Conservation (phyloP, 164 flowering plant species). For the Dillenia turbinata region DNA sequence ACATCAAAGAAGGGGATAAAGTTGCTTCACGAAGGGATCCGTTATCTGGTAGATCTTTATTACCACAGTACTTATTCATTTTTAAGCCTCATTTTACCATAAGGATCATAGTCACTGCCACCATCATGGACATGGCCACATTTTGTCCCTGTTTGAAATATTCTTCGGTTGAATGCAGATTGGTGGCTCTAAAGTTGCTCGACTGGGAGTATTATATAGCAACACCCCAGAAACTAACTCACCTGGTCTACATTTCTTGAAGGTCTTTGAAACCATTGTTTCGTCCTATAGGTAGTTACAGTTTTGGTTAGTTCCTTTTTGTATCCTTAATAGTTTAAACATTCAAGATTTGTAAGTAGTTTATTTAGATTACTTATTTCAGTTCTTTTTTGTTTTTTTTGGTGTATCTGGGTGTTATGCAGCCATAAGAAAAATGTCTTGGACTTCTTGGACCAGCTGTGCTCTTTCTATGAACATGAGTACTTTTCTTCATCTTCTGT, state of each 20-base stretch:
- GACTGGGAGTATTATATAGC: constrained; percentile 70
- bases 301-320: background rate
- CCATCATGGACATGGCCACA: no score
- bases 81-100: background rate
- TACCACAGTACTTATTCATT: constrained; percentile 3
- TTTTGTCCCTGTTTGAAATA: background rate
- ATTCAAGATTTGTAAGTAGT: background rate
- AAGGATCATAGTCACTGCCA: no score
- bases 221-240: constrained; percentile 26
- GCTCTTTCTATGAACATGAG: constrained; percentile 60
- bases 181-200: constrained; percentile 61
- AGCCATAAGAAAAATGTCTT: constrained; percentile 69
- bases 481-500: constrained; percentile 33
- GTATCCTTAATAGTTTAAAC: background rate
- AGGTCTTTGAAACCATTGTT: constrained; percentile 53
- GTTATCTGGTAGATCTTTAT: constrained; percentile 58
- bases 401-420: constrained; percentile 24
- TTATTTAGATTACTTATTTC: background rate
- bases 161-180: constrained; percentile 40
- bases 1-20: constrained; percentile 69
- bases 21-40: constrained; percentile 81
- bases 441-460: constrained; percentile 69
- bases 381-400: no score
- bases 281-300: constrained; percentile 59
- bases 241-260: constrained; percentile 46